Base-by-base conservation (phyloP, 345 rosid species). In the Euphorbia peplus region DNA sequence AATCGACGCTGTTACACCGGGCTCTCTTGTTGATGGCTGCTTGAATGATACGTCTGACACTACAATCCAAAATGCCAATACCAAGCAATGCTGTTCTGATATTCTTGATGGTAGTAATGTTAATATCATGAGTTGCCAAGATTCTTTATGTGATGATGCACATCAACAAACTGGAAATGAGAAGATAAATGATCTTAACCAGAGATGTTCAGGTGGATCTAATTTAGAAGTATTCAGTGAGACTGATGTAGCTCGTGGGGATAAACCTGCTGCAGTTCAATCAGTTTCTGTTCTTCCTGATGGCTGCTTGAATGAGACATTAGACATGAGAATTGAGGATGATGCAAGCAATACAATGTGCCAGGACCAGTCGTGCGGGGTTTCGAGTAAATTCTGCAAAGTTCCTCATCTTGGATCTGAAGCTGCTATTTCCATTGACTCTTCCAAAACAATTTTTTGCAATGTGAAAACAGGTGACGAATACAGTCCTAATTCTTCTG, bases 221-320 rank as follows among this genome's bases (percentile, higher is more conserved):
- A 84, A 76, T 70, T 62, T 75, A 64, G 70, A 72, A 69, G 69
- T 42, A 59, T 65, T 73, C 32, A 52, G 57, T 15, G 80, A 69
- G 54, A 60, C 42, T 21, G 24, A 67, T 55, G 62, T 63, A 5
- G 66, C 72, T 61, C 56, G 14, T 57, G 61, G 44, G 44, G 66
- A 74, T 30, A 59, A 64, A 78, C 35, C 71, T 62, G 74, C 71
- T 66, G 74, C 74, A 72, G 58, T 35, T 28, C 76, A 83, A 70
- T 68, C 78, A 29, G 35, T 52, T 59, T 67, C 63, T n/a, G 76
- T 60, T 18, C 75, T 55, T 69, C 58, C 61, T 37, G 76, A 59
- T 68, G 60, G 78, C 59, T 81, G 66, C 30, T 32, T 48, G 26
- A 61, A 64, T 73, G 81, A 59, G 61, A 42, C 65, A 58, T 75